Percentiles rank a stretch among this genome's conserved stretches.
Conservation (phyloP, 2,329 filamentous ascomycete genomes). For the Trichoderma sp. region DNA sequence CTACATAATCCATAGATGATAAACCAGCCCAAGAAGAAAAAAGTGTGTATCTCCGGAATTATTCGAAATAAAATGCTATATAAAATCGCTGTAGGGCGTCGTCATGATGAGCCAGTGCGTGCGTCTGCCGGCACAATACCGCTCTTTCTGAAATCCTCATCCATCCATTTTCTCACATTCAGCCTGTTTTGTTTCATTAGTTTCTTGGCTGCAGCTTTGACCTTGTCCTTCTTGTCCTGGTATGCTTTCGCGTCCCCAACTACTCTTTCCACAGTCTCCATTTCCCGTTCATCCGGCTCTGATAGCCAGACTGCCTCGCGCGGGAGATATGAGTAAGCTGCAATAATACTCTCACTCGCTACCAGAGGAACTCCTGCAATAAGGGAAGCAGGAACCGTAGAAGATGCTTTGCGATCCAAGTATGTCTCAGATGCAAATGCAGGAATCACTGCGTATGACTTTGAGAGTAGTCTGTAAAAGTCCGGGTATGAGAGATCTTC, state of each 20-base stretch:
- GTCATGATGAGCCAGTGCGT: constrained; percentile 6
- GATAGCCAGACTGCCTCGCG: constrained; percentile 19
- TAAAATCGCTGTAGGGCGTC: background rate
- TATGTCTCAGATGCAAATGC: constrained; percentile 25
- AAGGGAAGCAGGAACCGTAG: constrained; percentile 20
- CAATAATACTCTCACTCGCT: constrained; percentile 13
- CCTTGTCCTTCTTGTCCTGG: constrained; percentile 4
- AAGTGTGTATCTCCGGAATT: background rate
- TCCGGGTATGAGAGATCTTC: constrained; percentile 23
- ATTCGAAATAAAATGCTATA: constrained; percentile 1
- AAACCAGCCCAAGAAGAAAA: background rate
- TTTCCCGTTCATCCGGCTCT: constrained; percentile 11
- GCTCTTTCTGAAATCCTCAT: constrained; percentile 18
- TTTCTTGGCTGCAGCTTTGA: constrained; percentile 7
- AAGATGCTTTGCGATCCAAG: constrained; percentile 21
- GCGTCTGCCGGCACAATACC: constrained; percentile 12
- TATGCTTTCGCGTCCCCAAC: constrained; percentile 10
- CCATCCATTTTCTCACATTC: constrained; percentile 24
- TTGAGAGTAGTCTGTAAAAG: constrained; percentile 17
- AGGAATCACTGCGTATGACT: constrained; percentile 24
- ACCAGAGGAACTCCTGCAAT: constrained; percentile 23
- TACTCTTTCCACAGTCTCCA: constrained; percentile 18
- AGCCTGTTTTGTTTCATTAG: constrained; percentile 24
- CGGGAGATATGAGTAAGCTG: constrained; percentile 17
- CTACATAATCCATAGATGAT: constrained; percentile 16